A percentile compares a stretch with the other conserved stretches of the same genome.
Conservation (phyloP, 192 early-diverging fungal genomes). For the Gorgonomyces haynaldii region DNA sequence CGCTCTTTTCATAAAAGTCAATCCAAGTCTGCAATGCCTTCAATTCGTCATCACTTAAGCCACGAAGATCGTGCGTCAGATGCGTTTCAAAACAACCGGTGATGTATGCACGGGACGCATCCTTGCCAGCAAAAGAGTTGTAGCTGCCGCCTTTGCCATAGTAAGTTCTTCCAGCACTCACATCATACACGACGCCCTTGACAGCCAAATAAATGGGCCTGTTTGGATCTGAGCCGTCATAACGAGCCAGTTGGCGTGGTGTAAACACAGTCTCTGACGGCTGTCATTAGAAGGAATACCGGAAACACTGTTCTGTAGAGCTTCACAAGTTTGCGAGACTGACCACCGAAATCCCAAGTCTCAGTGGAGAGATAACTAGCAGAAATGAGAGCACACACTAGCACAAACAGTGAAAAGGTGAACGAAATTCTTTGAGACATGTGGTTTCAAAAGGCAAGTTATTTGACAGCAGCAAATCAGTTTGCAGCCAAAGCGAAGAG, state of each 20-base stretch:
- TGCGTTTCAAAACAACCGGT: constrained; percentile 93
- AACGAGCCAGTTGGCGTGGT: constrained; percentile 59
- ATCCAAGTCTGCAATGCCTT: constrained; percentile 76
- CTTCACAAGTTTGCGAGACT: neutral
- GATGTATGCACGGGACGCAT: constrained; percentile 86
- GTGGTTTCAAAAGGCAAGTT: constrained; percentile 1
- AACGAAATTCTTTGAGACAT: neutral
- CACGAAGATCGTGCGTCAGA: constrained; percentile 86
- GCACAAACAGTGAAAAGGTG: constrained; percentile 2
- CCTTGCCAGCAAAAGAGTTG: constrained; percentile 76
- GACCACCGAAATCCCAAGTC: constrained; percentile 8
- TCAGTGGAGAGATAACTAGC: constrained; percentile 1
- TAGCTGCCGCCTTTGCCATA: constrained; percentile 81
- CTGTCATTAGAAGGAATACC: neutral
- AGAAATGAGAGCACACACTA: constrained; percentile 1
- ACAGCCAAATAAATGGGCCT: constrained; percentile 84
- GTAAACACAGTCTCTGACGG: constrained; percentile 53
- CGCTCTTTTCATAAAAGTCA: constrained; percentile 75
- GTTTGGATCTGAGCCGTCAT: constrained; percentile 72
- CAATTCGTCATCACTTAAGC: constrained; percentile 61
- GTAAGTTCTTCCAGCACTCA: constrained; percentile 58
- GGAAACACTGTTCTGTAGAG: constrained; percentile 2
- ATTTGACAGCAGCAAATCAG: constrained; percentile 30
- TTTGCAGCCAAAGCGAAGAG: constrained; percentile 45
- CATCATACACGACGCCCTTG: constrained; percentile 90